Percentiles rank a stretch among this genome's conserved stretches.
Conservation (phyloP, 495 filamentous ascomycete species). For the Pyrenula massariospora region DNA sequence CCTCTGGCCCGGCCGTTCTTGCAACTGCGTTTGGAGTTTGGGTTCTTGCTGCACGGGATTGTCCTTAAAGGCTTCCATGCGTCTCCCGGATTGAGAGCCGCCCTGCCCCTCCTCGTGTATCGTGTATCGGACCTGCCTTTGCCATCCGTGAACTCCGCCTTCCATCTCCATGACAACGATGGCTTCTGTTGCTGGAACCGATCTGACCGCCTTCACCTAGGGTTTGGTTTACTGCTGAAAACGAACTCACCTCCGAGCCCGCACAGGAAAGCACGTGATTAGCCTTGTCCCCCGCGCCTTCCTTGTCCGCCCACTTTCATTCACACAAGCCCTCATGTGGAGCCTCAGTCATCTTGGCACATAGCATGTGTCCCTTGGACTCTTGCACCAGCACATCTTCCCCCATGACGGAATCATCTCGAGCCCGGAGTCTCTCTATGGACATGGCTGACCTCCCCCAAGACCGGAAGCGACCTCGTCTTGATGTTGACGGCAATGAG, state of each 20-base stretch:
- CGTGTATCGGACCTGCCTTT: not conserved
- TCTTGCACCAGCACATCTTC: slow-evolving; percentile 13
- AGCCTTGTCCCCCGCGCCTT: not conserved
- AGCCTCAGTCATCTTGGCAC: slow-evolving; percentile 1
- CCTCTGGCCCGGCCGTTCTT: not conserved
- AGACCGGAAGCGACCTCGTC: slow-evolving; percentile 51
- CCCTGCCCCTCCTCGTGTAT: not conserved
- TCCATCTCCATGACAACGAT: not conserved
- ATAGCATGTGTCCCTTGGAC: slow-evolving; percentile 23
- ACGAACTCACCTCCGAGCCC: no score
- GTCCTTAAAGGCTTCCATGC: not conserved
- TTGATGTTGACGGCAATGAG: slow-evolving; percentile 38
- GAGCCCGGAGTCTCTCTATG: slow-evolving; percentile 29
- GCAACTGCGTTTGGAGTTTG: not conserved
- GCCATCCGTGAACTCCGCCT: not conserved
- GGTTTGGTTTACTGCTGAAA: no score
- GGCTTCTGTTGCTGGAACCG: no score
- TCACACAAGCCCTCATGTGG: slow-evolving; percentile 1
- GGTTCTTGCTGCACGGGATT: not conserved
- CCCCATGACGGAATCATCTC: not conserved
- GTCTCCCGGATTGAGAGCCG: not conserved
- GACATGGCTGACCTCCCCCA: slow-evolving; percentile 42
- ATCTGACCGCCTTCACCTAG: not conserved
- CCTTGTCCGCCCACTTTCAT: not conserved
- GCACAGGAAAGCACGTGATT: not conserved